These are phyloP conservation scores for Candolleomyces eurysporus DNA, from an alignment of 768 basidiomycete species.

Conservation along the genomic window DNA sequence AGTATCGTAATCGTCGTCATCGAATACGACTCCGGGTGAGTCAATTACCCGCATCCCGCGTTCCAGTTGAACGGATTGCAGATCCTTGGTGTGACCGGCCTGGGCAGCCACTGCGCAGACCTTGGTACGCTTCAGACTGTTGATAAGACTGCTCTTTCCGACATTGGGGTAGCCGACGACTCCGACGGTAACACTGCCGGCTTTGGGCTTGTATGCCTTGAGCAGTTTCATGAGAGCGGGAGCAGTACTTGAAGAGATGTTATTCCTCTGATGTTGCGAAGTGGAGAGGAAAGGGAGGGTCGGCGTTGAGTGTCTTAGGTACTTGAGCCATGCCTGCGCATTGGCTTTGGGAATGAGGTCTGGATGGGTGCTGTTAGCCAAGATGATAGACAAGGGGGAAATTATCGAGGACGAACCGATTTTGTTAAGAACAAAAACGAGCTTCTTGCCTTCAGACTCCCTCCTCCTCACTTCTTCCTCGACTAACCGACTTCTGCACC, in stretches of 20 bases:
- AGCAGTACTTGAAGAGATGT: slow-evolving; percentile 76
- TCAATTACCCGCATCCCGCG: slow-evolving; percentile 91
- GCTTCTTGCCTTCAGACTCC: slow-evolving; percentile 85
- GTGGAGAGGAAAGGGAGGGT: slow-evolving; percentile 88
- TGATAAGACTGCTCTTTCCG: slow-evolving; percentile 93
- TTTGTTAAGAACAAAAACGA: slow-evolving; percentile 96
- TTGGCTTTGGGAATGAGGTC: slow-evolving; percentile 89
- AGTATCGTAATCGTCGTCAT: slow-evolving; percentile 60
- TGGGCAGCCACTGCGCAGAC: slow-evolving; percentile 95
- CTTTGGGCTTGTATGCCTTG: slow-evolving; percentile 76
- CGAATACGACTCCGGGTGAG: slow-evolving; percentile 97
- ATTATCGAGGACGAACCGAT: slow-evolving; percentile 58
- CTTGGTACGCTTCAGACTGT: slow-evolving; percentile 84
- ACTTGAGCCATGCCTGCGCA: slow-evolving; percentile 85
- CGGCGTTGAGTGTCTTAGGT: slow-evolving; percentile 90
- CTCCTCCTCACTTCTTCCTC: slow-evolving; percentile 90
- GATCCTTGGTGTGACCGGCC: slow-evolving; percentile 89
- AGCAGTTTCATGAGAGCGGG: slow-evolving; percentile 77
- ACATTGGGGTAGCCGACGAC: slow-evolving; percentile 98
- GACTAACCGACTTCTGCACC: slow-evolving; percentile 86
- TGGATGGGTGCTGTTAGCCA: slow-evolving; percentile 24
- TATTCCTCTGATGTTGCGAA: slow-evolving; percentile 73
- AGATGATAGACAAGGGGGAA: neutral
- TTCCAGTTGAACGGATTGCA: slow-evolving; percentile 90
- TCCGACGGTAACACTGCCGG: slow-evolving; percentile 77